Base-by-base conservation (phyloP, 805 yeast genomes). In the Saccharomycopsis fodiens region DNA sequence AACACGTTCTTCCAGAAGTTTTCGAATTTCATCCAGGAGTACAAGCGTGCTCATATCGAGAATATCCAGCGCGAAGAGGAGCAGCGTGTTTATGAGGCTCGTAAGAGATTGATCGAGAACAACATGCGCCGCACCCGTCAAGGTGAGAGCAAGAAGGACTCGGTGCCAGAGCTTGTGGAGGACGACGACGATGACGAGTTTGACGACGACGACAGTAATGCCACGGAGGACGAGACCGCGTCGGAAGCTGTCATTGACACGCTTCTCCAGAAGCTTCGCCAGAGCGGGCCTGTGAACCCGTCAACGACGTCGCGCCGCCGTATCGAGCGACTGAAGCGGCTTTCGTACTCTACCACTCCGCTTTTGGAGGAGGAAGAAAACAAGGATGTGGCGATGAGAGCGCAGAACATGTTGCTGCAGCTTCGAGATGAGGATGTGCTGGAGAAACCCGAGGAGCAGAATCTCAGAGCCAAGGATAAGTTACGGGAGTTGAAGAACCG, bases 251-350 rank as follows among this genome's bases (percentile, higher is more conserved):
- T 87, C 35, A 87, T 93, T 84, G 98, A 93, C 60, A 76, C 82
- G 30, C 68, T 93, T 41, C 70, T 93, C 47, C 95, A 88, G 60
- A 86, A 84, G 57, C 73, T 93, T 57, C 82, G 88, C 58, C 88
- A 79, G 51, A 79, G 85, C 4, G 93, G 88, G 51, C 77, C 93
- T 1, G 68, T 0, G 70, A 95, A 55, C 78, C 95, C 91, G 1
- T 68, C 80, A 55, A 82, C 86, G 46, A 75, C 48, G 45, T 15
- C 54, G 39, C n/a, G 59, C 47, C 16, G 57, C 52, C 29, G 29
- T 25, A 6, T 43, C 37, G 37, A 51, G 23, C 35, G 47, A 12
- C 41, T 43, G 32, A 20, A 46, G 16, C 22, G 52, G 3, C 13
- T 44, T 6, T 41, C 56, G 10, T 35, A 20, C 17, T 17, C 36